These are phyloP conservation scores for Tubosaeta sp. DNA, from an alignment of 768 basidiomycete species.

Conservation along the genomic window DNA sequence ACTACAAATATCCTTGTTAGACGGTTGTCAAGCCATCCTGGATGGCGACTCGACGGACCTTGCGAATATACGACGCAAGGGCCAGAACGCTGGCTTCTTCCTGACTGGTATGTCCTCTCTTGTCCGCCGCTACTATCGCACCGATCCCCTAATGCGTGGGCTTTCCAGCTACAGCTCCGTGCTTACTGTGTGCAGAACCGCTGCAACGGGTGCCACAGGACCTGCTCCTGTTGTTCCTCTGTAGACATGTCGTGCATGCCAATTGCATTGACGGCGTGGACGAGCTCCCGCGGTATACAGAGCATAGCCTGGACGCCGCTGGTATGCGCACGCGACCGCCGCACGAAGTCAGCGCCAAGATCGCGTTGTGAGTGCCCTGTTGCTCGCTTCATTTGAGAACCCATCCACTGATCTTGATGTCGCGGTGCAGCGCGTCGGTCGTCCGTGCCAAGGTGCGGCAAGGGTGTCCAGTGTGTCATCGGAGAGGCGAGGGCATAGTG, in stretches of 20 bases:
- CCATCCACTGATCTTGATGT: neutral
- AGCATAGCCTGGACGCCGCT: constrained; percentile 40
- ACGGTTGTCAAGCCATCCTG: constrained; percentile 87
- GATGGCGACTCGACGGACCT: constrained; percentile 78
- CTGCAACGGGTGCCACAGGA: constrained; percentile 56
- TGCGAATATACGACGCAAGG: constrained; percentile 60
- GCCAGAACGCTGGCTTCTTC: constrained; percentile 79
- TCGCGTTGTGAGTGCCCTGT: constrained; percentile 62
- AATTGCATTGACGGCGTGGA: constrained; percentile 67
- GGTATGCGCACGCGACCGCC: constrained; percentile 34
- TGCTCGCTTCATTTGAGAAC: neutral
- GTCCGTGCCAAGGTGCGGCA: constrained; percentile 58
- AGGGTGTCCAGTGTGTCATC: constrained; percentile 77
- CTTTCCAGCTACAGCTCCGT: constrained; percentile 52
- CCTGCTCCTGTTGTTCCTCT: constrained; percentile 74
- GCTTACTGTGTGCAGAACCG: constrained; percentile 61
- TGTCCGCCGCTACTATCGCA: too few relatives aligned
- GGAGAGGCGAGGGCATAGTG: constrained; percentile 45
- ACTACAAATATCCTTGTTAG: constrained; percentile 86
- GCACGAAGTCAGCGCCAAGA: constrained; percentile 59
- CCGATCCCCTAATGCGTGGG: neutral
- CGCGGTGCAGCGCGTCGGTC: constrained; percentile 54
- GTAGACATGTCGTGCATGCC: constrained; percentile 85
- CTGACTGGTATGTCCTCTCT: constrained; percentile 53
- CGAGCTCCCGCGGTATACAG: constrained; percentile 57